phyloP scores from a whole-genome alignment of 1,139 yeast genomes.

The Zygosaccharomyces pseudobailii region DNA sequence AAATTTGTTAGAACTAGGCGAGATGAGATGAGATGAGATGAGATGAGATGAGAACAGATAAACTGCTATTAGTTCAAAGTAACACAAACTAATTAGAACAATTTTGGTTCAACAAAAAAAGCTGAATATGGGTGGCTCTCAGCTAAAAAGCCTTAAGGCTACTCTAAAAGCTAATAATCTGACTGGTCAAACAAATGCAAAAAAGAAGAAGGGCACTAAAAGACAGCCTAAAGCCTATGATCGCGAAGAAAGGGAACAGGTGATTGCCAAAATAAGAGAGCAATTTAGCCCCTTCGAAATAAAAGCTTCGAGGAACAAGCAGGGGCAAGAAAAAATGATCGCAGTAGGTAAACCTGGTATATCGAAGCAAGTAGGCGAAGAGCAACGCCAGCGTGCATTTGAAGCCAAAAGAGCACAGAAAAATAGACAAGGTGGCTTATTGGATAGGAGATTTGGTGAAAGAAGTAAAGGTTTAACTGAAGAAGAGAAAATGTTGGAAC shows the following conservation, averaged over 20 bases:
- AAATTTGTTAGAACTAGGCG: neutral
- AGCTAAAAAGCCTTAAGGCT: slow-evolving; percentile 74
- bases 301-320: slow-evolving; percentile 63
- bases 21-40: slow-evolving; percentile 8
- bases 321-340: slow-evolving; percentile 51
- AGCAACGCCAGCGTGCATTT: slow-evolving; percentile 63
- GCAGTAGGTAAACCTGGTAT: slow-evolving; percentile 71
- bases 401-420: slow-evolving; percentile 55
- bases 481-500: slow-evolving; percentile 92
- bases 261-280: slow-evolving; percentile 60
- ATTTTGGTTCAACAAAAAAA: neutral
- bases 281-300: slow-evolving; percentile 89
- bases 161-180: slow-evolving; percentile 73
- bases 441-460: slow-evolving; percentile 93
- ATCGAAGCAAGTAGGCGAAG: slow-evolving; percentile 73
- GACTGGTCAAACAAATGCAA: slow-evolving; percentile 72
- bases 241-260: slow-evolving; percentile 57
- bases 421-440: slow-evolving; percentile 71
- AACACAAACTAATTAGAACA: neutral
- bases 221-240: slow-evolving; percentile 63
- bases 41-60: slow-evolving; percentile 21
- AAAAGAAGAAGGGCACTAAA: slow-evolving; percentile 43
- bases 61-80: slow-evolving; percentile 7
- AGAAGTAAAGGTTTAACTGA: slow-evolving; percentile 62
- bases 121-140: slow-evolving; percentile 75